phyloP scores from a whole-genome alignment of 148 eudicot species.

The Chenopodium album region DNA sequence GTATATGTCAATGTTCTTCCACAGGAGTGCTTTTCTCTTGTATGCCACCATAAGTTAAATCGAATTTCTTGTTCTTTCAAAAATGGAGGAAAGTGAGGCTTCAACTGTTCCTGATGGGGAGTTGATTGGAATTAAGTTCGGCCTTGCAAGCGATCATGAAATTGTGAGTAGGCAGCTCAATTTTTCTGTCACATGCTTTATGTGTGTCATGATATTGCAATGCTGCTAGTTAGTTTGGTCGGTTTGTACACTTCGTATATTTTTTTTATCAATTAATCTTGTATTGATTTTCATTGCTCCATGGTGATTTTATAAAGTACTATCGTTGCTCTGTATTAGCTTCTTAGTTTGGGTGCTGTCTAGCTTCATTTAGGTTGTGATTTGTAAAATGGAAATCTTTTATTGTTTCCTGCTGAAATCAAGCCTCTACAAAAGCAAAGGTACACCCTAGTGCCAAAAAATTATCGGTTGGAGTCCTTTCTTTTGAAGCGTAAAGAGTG shows the following conservation, averaged over 20 bases:
- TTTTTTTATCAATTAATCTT: background rate
- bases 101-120: slow-evolving; percentile 48
- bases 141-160: slow-evolving; percentile 61
- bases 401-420: background rate
- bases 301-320: background rate
- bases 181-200: background rate
- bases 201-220: background rate
- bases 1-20: background rate
- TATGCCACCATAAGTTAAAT: slow-evolving; percentile 3
- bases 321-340: background rate
- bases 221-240: background rate
- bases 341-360: background rate
- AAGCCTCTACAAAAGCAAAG: background rate
- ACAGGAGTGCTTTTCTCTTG: slow-evolving; percentile 2
- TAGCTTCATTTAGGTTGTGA: background rate
- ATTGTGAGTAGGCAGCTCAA: slow-evolving; percentile 45
- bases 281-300: background rate
- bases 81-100: slow-evolving; percentile 47
- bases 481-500: background rate
- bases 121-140: slow-evolving; percentile 52
- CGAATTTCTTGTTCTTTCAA: slow-evolving; percentile 7
- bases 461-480: background rate
- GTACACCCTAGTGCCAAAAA: background rate
- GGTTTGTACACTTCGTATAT: background rate
- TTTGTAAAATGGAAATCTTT: background rate